Base-by-base conservation (phyloP, 495 filamentous ascomycete species). In the Aspergillus hancockii region DNA sequence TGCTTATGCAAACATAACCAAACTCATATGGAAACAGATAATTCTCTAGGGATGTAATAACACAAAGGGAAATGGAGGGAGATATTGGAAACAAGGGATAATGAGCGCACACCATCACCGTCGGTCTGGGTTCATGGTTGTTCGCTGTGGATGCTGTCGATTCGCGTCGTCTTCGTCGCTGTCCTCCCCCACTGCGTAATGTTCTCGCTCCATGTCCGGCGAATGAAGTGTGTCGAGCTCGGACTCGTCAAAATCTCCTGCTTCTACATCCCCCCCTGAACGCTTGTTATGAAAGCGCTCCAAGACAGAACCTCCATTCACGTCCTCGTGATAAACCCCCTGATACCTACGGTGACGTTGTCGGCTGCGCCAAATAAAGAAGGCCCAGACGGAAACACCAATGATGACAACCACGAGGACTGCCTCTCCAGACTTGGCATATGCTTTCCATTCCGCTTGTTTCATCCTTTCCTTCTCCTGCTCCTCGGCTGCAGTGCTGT, bases 381-480 rank as follows among this genome's bases (percentile, higher is more conserved):
- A 92, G 3, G 90, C 93, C 90, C 92, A 97, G 14, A 83, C 75
- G 0, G 70, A 81, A 0, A 93, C 90, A 21, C 87, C 87, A 49
- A 95, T 85, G 40, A 88, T 83, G 23, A 98, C 92, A 31, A 98
- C 83, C 3, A 93, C 84, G 1, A 98, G 83, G 3, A 91, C 93
- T 3, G 93, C 86, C 72, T 96, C 93, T 23, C 94, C 94, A 2
- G 90, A 94, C 62, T 91, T 89, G 69, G 89, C 88, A 70, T 98
- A 98, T 0, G 94, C 94, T 36, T 88, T 84, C 90, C 92, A 94
- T 66, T 93, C 91, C 9, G 94, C 92, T 21, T 90, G 84, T 63
- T 93, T 87, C 14, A 97, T 72, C 70, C 90, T 90, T 58, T 85
- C 80, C 62, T 89, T 81, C 71, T 92, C 88, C 19, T 84, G 83